Evolutionary conservation across 2,329 filamentous ascomycete genomes (phyloP).

Genomic region (Penicillium griseofulvum): DNA sequence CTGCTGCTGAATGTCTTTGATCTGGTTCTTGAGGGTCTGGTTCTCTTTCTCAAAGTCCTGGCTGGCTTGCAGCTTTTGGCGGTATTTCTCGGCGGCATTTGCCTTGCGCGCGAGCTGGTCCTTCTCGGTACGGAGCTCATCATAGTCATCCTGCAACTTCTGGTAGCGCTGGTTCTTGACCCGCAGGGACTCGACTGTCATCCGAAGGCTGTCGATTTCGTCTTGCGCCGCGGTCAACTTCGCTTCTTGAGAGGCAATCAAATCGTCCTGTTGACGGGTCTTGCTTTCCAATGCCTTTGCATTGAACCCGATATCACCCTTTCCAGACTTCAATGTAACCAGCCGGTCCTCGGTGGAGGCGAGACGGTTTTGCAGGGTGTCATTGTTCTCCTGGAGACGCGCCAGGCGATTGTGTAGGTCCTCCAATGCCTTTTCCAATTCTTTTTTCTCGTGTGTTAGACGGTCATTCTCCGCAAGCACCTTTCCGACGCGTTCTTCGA

Average conservation of each 20-base stretch:
- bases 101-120: constrained; percentile 48
- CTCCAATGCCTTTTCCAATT: constrained; percentile 46
- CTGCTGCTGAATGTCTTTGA: constrained; percentile 48
- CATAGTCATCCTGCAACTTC: constrained; percentile 50
- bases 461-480: constrained; percentile 59
- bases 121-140: constrained; percentile 49
- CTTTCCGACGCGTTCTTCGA: constrained; percentile 50
- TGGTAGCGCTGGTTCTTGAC: constrained; percentile 47
- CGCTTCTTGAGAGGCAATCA: constrained; percentile 69
- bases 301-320: constrained; percentile 48
- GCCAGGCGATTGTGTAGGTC: constrained; percentile 61
- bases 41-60: constrained; percentile 52
- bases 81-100: constrained; percentile 51
- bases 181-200: constrained; percentile 45
- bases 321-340: constrained; percentile 53
- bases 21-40: constrained; percentile 45
- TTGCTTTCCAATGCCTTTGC: constrained; percentile 47
- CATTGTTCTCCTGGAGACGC: constrained; percentile 52
- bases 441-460: constrained; percentile 51
- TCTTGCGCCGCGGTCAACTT: constrained; percentile 56
- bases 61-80: constrained; percentile 49
- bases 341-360: constrained; percentile 50
- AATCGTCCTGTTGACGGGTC: constrained; percentile 62
- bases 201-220: constrained; percentile 45
- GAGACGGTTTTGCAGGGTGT: constrained; percentile 45